A percentile compares a stretch with the other conserved stretches of the same genome.
These are phyloP conservation scores for Mrakia frigida DNA, from an alignment of 768 basidiomycete genomes.

Conservation along the genomic window DNA sequence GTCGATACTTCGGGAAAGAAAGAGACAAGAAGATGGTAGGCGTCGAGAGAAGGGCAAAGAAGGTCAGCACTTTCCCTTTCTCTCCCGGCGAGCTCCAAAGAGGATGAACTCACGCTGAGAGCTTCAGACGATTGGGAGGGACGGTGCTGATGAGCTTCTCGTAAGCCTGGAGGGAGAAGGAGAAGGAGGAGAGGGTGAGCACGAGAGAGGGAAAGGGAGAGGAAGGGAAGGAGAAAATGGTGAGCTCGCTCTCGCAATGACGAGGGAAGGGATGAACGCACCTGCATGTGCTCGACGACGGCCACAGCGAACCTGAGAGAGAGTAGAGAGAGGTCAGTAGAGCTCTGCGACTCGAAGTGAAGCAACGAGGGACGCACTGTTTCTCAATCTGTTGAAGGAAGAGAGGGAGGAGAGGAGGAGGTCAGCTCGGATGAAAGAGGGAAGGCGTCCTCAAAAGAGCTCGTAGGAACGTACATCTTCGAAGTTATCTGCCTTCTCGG, in stretches of 20 bases:
- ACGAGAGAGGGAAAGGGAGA: slow-evolving; percentile 15
- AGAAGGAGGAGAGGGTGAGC: background rate
- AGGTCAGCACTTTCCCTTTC: background rate
- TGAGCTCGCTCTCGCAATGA: background rate
- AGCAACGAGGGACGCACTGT: slow-evolving; percentile 63
- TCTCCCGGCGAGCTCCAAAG: background rate
- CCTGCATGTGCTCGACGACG: slow-evolving; percentile 94
- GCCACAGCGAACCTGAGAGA: slow-evolving; percentile 73
- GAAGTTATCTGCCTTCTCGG: slow-evolving; percentile 86
- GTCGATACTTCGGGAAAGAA: slow-evolving; percentile 58
- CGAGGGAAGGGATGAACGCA: slow-evolving; percentile 44
- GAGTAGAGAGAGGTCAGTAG: background rate
- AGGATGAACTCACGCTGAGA: slow-evolving; percentile 63
- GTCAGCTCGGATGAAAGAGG: slow-evolving; percentile 27
- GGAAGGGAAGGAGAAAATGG: background rate
- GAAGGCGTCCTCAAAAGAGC: background rate
- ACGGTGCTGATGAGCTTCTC: slow-evolving; percentile 87
- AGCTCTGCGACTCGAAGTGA: background rate
- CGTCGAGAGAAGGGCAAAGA: background rate
- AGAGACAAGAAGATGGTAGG: background rate
- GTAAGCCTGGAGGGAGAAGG: slow-evolving; percentile 64
- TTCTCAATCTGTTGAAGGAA: slow-evolving; percentile 71
- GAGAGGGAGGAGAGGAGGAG: background rate
- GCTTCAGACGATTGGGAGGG: slow-evolving; percentile 63
- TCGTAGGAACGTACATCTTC: slow-evolving; percentile 58